A percentile compares a stretch with the other conserved stretches of the same genome.
Evolutionary conservation across 768 basidiomycete genomes (phyloP).

Genomic region (Cystobasidium onofrii): DNA sequence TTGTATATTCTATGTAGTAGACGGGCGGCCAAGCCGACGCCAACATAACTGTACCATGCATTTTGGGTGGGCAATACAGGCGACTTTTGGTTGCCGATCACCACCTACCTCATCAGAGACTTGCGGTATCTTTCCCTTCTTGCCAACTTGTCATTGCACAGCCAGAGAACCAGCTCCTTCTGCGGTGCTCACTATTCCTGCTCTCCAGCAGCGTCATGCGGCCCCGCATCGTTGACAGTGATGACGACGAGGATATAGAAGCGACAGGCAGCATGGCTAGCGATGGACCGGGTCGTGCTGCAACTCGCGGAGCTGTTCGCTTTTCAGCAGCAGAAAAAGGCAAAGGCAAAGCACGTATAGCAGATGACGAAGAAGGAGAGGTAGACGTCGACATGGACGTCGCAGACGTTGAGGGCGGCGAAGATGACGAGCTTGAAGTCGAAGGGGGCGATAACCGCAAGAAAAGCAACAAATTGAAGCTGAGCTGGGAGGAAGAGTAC

Average conservation of each 20-base stretch:
- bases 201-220: neutral
- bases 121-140: no score
- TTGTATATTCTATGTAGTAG: no score
- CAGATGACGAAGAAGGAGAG: constrained; percentile 14
- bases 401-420: neutral
- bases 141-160: neutral
- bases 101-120: neutral
- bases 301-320: neutral
- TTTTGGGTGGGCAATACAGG: no score
- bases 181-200: neutral
- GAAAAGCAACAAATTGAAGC: neutral
- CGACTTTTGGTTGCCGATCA: neutral
- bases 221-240: constrained; percentile 22
- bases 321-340: constrained; percentile 25
- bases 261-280: neutral
- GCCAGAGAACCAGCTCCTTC: neutral
- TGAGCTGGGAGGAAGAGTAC: constrained; percentile 81
- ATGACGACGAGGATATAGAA: constrained; percentile 3
- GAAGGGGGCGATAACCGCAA: neutral
- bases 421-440: neutral
- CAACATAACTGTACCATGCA: no score
- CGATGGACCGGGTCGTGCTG: neutral
- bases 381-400: neutral
- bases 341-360: constrained; percentile 1
- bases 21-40: no score